Evolutionary conservation across 2,329 filamentous ascomycete species (phyloP), one percentile per base, ranked within the genome.

Genomic region (Trichothecium roseum): DNA sequence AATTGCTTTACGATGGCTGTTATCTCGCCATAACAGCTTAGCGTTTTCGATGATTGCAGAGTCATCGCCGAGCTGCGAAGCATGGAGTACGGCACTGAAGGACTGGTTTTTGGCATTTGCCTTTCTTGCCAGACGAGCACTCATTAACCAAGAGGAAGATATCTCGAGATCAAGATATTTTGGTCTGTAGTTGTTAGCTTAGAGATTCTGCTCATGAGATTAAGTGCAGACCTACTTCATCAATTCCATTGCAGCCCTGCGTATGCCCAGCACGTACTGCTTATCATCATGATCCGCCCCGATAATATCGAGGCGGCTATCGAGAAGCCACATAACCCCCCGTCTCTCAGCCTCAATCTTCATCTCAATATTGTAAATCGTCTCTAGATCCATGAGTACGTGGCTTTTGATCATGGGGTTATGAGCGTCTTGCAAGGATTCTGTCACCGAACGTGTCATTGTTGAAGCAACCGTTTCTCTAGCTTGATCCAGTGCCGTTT

Each of bases 21-120:
- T 85, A 54, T 95, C 87, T 47, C 84, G 86, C 87, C 91, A 98
- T 7, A 96, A 64, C 20, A 98, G 68, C 40, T 88, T 80, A 2
- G 91, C 87, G 54, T 98, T 89, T 54, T 98, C 93, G 41, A 98
- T 91, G 8, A 85, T 89, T 9, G 89, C 86, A 3, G 84, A 85
- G 39, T 83, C 79, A 45, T 94, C 86, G 15, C 85, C 84, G 9
- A 94, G 72, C 41, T 81, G 75, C 16, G 84, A 81, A 9, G 93
- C 91, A 57, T 91, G 86, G 3, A 96, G 69, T 17, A 96, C 86
- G 12, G 89, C 87, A 53, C 93, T 91, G 62, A 95, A 94, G 1
- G 91, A 93, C 46, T 89, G 87, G 37, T 86, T 81, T 36, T 80
- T 80, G 13, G 83, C 82, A 41, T 84, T 83, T 7, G 82, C 75